Evolutionary conservation across 106 monocot genomes (phyloP).

Genomic region (Agapanthus africanus): DNA sequence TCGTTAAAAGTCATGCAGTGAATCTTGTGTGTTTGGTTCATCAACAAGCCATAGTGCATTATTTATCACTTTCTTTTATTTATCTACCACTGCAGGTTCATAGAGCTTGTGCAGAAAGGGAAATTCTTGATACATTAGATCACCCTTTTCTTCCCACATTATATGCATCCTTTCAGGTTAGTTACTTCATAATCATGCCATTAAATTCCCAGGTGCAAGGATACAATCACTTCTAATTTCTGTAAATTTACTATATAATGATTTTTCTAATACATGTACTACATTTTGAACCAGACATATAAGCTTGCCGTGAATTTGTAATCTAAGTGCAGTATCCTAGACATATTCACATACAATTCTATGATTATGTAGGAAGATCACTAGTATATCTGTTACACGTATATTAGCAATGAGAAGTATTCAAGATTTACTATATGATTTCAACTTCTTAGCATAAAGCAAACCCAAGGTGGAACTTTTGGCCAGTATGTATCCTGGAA

Average conservation of each 20-base stretch:
- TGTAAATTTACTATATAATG: background rate
- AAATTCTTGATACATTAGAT: constrained; percentile 90
- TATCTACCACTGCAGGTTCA: constrained; percentile 50
- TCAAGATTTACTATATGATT: background rate
- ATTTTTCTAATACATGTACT: background rate
- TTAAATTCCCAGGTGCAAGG: background rate
- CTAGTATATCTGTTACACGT: background rate
- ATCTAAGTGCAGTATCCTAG: background rate
- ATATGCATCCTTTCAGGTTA: constrained; percentile 96
- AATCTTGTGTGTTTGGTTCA: background rate
- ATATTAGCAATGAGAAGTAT: background rate
- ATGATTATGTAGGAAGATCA: background rate
- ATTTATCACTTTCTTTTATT: background rate
- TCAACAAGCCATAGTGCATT: background rate
- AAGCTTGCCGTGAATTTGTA: background rate
- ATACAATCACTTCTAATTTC: background rate
- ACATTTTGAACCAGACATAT: background rate
- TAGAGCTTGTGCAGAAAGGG: constrained; percentile 93
- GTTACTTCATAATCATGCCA: background rate
- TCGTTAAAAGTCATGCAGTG: background rate
- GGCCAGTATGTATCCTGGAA: too few relatives aligned
- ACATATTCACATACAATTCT: background rate
- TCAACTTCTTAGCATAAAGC: too few relatives aligned
- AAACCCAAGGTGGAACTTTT: too few relatives aligned
- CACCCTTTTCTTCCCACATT: constrained; percentile 96